Evolutionary conservation across 2,329 filamentous ascomycete genomes (phyloP), one percentile per base, ranked within the genome.

Genomic region (Colletotrichum lindemuthianum): DNA sequence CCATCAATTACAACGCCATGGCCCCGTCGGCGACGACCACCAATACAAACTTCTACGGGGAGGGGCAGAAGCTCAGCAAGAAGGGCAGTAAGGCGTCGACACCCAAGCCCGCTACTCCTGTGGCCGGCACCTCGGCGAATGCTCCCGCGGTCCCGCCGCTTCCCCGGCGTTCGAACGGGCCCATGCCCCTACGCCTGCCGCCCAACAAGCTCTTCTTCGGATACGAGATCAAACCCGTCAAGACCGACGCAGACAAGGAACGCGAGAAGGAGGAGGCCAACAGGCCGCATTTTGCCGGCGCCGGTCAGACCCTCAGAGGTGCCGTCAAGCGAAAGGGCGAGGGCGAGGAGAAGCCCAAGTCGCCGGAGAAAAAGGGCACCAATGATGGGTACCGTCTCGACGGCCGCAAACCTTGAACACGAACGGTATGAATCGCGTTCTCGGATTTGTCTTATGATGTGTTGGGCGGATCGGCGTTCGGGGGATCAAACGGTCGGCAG

Each of bases 151-250:
- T 44, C 10, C 15, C 51, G 24, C 64, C 64, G n/a, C 72, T 74
- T 0, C 74, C 85, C 67, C 78, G 77, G 66, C 77, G 86, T 66
- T 88, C 84, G 12, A 93, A 95, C 68, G 94, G 93, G 0, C 93
- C 95, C 0, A 92, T 96, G 74, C 93, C 95, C 4, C 84, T 99
- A 8, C 86, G 96, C 34, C 77, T 99, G 55, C 87, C 92, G 0
- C 90, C 92, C 0, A 96, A 96, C 72, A 97, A 97, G 78, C 84
- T 99, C 5, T 99, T 99, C 82, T 97, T 99, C 68, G 96, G 96
- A 3, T 99, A 98, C 73, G 91, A 97, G 72, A 86, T 97, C 74
- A 97, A 91, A 76, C 95, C 95, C 0, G 84, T 96, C 45, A 94
- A 93, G 81, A 92, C 92, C 8, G 88, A 90, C 61, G 90, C 88